Percentiles rank a stretch among this genome's conserved stretches.
phyloP scores from a whole-genome alignment of 805 yeast species.

The Yamadazyma sp. region DNA sequence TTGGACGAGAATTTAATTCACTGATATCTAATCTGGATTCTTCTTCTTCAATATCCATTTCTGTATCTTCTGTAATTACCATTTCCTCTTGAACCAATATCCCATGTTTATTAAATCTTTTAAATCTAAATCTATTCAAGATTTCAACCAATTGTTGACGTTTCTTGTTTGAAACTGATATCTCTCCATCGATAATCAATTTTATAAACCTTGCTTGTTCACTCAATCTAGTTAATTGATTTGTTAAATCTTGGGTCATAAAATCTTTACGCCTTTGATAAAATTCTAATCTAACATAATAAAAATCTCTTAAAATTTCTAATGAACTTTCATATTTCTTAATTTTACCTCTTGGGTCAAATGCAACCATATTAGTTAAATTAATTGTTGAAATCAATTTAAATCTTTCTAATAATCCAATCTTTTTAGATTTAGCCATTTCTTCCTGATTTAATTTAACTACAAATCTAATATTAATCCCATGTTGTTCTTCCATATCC shows the following conservation, averaged over 20 bases:
- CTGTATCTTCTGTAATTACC: slow-evolving; percentile 37
- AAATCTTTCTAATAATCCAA: slow-evolving; percentile 83
- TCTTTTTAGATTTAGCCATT: slow-evolving; percentile 71
- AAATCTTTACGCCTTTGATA: slow-evolving; percentile 90
- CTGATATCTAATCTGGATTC: slow-evolving; percentile 38
- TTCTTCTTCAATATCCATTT: slow-evolving; percentile 37
- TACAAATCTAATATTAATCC: slow-evolving; percentile 72
- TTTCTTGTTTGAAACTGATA: slow-evolving; percentile 73
- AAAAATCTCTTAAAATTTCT: slow-evolving; percentile 82
- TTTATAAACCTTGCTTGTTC: slow-evolving; percentile 90
- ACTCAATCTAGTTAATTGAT: slow-evolving; percentile 69
- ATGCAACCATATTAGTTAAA: slow-evolving; percentile 90
- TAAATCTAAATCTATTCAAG: slow-evolving; percentile 64
- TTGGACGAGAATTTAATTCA: slow-evolving; percentile 24
- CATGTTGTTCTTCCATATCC: slow-evolving; percentile 94
- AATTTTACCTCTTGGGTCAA: slow-evolving; percentile 85
- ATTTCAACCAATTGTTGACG: slow-evolving; percentile 61
- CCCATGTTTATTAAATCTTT: slow-evolving; percentile 70
- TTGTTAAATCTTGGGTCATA: slow-evolving; percentile 63
- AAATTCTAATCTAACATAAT: slow-evolving; percentile 78
- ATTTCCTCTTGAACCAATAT: slow-evolving; percentile 50
- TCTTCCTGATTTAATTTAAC: slow-evolving; percentile 73
- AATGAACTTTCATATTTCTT: slow-evolving; percentile 73
- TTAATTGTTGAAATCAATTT: slow-evolving; percentile 67
- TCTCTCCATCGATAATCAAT: slow-evolving; percentile 74